Evolutionary conservation across 164 flowering plant genomes (phyloP).

Genomic region (Vitis amurensis): DNA sequence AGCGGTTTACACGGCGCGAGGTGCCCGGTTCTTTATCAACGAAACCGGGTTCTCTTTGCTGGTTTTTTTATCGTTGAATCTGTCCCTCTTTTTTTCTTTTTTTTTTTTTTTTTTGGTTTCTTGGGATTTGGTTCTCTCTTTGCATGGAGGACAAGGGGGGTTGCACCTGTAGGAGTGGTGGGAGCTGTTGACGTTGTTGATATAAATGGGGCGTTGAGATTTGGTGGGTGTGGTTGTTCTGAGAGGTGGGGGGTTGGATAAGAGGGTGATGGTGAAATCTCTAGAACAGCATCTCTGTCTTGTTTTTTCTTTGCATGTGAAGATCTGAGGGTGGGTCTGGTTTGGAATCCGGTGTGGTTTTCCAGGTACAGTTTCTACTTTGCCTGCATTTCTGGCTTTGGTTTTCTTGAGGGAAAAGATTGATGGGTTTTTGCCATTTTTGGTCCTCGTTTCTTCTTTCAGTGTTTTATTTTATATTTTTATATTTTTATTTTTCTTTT

Average conservation of each 20-base stretch:
- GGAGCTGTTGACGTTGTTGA: no score
- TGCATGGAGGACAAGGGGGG: no score
- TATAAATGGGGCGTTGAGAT: no score
- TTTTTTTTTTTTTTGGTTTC: no score
- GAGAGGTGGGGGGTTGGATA: no score
- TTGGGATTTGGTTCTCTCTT: no score
- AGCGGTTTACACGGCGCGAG: slow-evolving; percentile 17
- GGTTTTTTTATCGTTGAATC: not conserved
- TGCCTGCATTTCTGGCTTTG: slow-evolving; percentile 16
- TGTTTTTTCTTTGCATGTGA: slow-evolving; percentile 6
- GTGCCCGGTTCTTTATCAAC: slow-evolving; percentile 11
- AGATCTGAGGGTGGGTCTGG: slow-evolving; percentile 18
- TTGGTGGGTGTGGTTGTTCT: no score
- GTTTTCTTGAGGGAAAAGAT: slow-evolving; percentile 5
- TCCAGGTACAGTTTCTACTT: slow-evolving; percentile 13
- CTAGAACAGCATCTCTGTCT: no score
- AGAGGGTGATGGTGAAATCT: no score
- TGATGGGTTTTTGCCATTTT: slow-evolving; percentile 1
- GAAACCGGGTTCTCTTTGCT: slow-evolving; percentile 7
- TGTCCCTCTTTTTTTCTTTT: not conserved
- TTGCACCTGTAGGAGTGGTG: no score
- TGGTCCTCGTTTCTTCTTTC: slow-evolving; percentile 1
- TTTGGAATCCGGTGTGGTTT: slow-evolving; percentile 5
- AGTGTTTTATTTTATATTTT: not conserved
- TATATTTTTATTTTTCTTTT: not conserved